phyloP scores from a whole-genome alignment of 2,329 filamentous ascomycete genomes.

The Monosporascus sp. region DNA sequence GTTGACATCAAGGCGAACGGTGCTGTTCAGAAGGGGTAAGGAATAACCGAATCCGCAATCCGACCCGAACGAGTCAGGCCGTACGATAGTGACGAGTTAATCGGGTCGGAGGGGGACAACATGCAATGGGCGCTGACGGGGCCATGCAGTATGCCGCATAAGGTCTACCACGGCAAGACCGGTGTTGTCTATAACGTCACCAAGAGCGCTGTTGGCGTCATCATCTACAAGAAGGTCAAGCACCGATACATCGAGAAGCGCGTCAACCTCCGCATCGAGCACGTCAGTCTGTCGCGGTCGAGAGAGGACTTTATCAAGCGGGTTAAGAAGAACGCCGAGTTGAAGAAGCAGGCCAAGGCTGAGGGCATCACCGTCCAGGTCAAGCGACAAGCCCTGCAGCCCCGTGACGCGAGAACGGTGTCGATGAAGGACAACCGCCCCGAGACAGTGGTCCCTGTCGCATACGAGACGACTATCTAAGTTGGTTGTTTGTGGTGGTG shows the following conservation, averaged over 20 bases:
- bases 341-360: constrained; percentile 89
- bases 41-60: constrained; percentile 31
- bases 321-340: constrained; percentile 92
- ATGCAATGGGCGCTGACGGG: no score
- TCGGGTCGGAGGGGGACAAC: neutral
- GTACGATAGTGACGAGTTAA: neutral
- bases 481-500: constrained; percentile 16
- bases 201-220: constrained; percentile 95
- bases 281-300: constrained; percentile 90
- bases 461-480: constrained; percentile 99
- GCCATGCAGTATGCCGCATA: constrained; percentile 80
- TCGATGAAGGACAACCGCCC: constrained; percentile 76
- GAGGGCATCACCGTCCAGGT: constrained; percentile 82
- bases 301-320: constrained; percentile 94
- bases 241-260: constrained; percentile 99
- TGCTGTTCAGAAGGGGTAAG: constrained; percentile 94
- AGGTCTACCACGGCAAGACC: constrained; percentile 99
- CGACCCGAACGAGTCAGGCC: constrained; percentile 5
- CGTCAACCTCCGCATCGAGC: constrained; percentile 98
- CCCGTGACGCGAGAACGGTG: constrained; percentile 76
- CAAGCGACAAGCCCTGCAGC: constrained; percentile 81
- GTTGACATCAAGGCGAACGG: constrained; percentile 99
- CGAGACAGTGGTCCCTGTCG: constrained; percentile 83
- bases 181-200: constrained; percentile 98
- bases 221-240: constrained; percentile 99